A percentile compares a stretch with the other conserved stretches of the same genome.
phyloP scores from a whole-genome alignment of 805 yeast species.

The Ogataea pignaliae region DNA sequence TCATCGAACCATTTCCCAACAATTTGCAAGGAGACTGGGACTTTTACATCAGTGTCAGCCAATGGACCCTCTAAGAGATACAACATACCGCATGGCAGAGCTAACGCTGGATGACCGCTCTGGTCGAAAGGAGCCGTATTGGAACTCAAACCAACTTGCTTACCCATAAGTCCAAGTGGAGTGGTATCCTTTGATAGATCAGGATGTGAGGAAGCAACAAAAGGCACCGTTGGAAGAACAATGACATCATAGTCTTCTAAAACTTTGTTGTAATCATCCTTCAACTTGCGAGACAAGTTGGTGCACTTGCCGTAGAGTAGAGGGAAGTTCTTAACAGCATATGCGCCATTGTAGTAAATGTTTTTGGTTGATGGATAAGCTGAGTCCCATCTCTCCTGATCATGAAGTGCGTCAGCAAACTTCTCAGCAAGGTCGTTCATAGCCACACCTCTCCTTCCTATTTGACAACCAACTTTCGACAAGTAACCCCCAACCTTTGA shows the following conservation, averaged over 20 bases:
- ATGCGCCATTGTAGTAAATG: conserved; percentile 27
- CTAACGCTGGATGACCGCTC: conserved; percentile 36
- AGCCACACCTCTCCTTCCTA: conserved; percentile 17
- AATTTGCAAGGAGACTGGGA: conserved; percentile 32
- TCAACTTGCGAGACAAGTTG: conserved; percentile 29
- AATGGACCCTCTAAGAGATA: conserved; percentile 26
- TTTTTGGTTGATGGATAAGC: conserved; percentile 13
- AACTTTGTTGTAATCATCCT: conserved; percentile 27
- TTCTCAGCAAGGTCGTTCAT: conserved; percentile 10
- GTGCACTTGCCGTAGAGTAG: conserved; percentile 29
- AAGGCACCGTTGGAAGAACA: conserved; percentile 31
- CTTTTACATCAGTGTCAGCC: conserved; percentile 15
- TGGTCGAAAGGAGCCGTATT: conserved; percentile 34
- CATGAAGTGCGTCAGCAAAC: conserved; percentile 4
- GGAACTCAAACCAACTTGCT: conserved; percentile 27
- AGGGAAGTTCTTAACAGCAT: conserved; percentile 28
- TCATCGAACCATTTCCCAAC: conserved; percentile 32
- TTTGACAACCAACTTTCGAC: conserved; percentile 7
- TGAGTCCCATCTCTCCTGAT: conserved; percentile 8
- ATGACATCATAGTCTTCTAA: conserved; percentile 28
- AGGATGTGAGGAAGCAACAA: conserved; percentile 25
- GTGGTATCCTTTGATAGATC: conserved; percentile 9
- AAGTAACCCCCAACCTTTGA: conserved; percentile 22
- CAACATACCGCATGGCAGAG: conserved; percentile 31
- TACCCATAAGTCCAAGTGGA: conserved; percentile 23